A percentile compares a stretch with the other conserved stretches of the same genome.
phyloP scores from a whole-genome alignment of 441 rosid genomes.

The Adansonia grandidieri region DNA sequence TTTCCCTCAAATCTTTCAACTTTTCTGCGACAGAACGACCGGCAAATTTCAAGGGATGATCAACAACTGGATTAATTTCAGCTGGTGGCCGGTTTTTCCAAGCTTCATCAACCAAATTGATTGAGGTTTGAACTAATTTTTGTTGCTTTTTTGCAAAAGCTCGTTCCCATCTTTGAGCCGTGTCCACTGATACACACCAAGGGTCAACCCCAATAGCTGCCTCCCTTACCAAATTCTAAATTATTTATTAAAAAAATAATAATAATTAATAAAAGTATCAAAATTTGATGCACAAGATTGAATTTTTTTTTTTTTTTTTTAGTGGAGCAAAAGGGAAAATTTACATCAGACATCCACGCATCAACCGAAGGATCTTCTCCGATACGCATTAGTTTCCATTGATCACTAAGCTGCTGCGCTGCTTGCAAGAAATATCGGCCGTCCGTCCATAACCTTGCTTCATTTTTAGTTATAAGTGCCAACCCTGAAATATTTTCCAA shows the following conservation, averaged over 20 bases:
- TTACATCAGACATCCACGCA: constrained; percentile 83
- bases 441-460: constrained; percentile 92
- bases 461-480: constrained; percentile 71
- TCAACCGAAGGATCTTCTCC: constrained; percentile 89
- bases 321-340: constrained; percentile 26
- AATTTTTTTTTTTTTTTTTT: background rate
- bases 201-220: constrained; percentile 83
- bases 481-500: constrained; percentile 50
- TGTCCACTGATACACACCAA: constrained; percentile 85
- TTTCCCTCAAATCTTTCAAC: constrained; percentile 63
- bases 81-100: constrained; percentile 78
- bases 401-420: constrained; percentile 67
- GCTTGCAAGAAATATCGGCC: constrained; percentile 95
- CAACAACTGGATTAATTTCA: constrained; percentile 57
- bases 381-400: constrained; percentile 91
- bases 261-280: background rate
- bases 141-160: constrained; percentile 68
- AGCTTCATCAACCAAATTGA: constrained; percentile 80
- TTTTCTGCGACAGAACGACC: constrained; percentile 75
- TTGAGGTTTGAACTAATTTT: constrained; percentile 68
- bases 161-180: constrained; percentile 76
- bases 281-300: background rate
- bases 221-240: constrained; percentile 69
- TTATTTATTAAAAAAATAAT: background rate
- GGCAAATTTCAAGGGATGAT: constrained; percentile 75